A percentile compares a stretch with the other conserved stretches of the same genome.
phyloP scores from a whole-genome alignment of 2,329 filamentous ascomycete species.

The Pleurostoma richardsiae region DNA sequence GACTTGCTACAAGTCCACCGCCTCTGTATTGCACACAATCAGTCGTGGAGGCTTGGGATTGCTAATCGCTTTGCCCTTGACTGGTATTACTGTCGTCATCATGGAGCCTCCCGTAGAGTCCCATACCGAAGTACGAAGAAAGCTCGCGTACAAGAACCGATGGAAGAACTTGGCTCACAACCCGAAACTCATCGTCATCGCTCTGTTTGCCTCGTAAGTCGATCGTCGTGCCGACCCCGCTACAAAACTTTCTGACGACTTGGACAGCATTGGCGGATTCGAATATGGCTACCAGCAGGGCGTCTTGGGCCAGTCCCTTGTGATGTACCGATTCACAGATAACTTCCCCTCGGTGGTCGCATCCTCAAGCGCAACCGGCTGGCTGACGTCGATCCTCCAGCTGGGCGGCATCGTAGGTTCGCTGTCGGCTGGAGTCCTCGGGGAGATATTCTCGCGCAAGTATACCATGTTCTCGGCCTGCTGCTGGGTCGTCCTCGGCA shows the following conservation, averaged over 20 bases:
- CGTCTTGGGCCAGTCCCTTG: constrained; percentile 46
- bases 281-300: constrained; percentile 52
- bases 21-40: no score
- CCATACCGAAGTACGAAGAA: not conserved
- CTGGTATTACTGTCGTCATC: not conserved
- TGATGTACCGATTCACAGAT: constrained; percentile 44
- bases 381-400: constrained; percentile 46
- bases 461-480: constrained; percentile 47
- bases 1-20: no score
- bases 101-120: not conserved
- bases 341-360: constrained; percentile 42
- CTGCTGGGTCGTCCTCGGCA: constrained; percentile 38
- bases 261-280: constrained; percentile 41
- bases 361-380: constrained; percentile 41
- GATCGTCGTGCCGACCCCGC: not conserved
- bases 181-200: constrained; percentile 8
- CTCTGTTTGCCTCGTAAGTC: constrained; percentile 7
- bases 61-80: no score
- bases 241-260: not conserved
- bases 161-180: constrained; percentile 5
- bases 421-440: constrained; percentile 38
- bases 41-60: no score
- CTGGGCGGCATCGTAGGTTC: constrained; percentile 44
- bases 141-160: constrained; percentile 3
- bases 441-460: constrained; percentile 44